phyloP scores from a whole-genome alignment of 768 basidiomycete species.

The Termitomyces sp. region DNA sequence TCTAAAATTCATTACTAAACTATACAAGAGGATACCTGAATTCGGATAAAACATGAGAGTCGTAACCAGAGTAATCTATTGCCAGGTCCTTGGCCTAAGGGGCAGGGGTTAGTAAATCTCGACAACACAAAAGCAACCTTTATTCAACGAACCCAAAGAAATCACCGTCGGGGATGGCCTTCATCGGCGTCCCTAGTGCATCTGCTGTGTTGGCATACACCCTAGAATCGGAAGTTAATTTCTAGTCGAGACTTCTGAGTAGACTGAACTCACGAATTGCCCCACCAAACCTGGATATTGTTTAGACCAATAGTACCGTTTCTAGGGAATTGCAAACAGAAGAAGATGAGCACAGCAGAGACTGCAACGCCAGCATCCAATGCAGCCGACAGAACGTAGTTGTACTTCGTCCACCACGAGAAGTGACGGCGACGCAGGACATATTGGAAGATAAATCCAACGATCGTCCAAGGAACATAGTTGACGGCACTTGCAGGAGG shows the following conservation, averaged over 20 bases:
- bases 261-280: constrained; percentile 42
- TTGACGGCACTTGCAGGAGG: constrained; percentile 66
- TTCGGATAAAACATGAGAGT: too few species aligned
- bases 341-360: constrained; percentile 33
- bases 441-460: constrained; percentile 64
- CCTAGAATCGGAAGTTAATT: constrained; percentile 13
- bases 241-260: not conserved
- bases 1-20: not conserved
- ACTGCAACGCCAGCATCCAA: constrained; percentile 67
- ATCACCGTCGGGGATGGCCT: constrained; percentile 22
- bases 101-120: not conserved
- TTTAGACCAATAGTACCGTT: constrained; percentile 53
- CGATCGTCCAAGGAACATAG: constrained; percentile 61
- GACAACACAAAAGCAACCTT: not conserved
- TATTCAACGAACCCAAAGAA: constrained; percentile 25
- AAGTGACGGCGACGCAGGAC: constrained; percentile 53
- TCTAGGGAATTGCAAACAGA: constrained; percentile 52
- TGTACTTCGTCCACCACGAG: constrained; percentile 68
- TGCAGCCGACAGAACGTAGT: constrained; percentile 67
- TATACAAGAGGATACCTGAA: not conserved
- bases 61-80: not conserved
- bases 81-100: constrained; percentile 14
- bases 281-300: constrained; percentile 65
- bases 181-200: constrained; percentile 28
- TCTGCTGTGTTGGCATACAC: constrained; percentile 38